Evolutionary conservation across 192 early-diverging fungal genomes (phyloP).

Genomic region (Rhizoclosmatium sp.): DNA sequence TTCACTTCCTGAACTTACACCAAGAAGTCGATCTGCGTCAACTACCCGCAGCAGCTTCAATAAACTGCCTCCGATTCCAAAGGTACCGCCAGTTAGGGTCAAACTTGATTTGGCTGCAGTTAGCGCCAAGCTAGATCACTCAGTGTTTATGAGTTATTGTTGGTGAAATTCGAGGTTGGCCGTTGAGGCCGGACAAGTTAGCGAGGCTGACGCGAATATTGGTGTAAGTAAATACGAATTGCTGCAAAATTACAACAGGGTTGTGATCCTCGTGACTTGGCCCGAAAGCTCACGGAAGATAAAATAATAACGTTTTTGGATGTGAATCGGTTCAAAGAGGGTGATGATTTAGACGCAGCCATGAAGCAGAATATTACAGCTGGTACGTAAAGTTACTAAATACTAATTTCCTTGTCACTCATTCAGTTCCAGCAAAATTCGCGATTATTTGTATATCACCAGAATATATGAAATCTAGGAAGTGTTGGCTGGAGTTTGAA

Average conservation of each 20-base stretch:
- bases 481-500: neutral
- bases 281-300: neutral
- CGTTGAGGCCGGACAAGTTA: neutral
- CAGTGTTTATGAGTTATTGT: neutral
- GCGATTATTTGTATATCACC: neutral
- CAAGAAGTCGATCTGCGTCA: neutral
- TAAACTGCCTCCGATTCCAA: neutral
- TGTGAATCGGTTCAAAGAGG: neutral
- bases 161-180: neutral
- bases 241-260: neutral
- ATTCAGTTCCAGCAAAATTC: neutral
- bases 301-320: neutral
- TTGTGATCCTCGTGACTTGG: neutral
- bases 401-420: neutral
- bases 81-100: neutral
- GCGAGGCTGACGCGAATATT: neutral
- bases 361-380: neutral
- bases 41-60: neutral
- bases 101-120: neutral
- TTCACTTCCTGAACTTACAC: neutral
- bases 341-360: neutral
- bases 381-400: neutral
- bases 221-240: neutral
- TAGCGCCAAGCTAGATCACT: neutral
- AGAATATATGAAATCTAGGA: neutral